These are phyloP conservation scores for Murraya koenigii DNA, from an alignment of 345 rosid genomes.

Conservation along the genomic window DNA sequence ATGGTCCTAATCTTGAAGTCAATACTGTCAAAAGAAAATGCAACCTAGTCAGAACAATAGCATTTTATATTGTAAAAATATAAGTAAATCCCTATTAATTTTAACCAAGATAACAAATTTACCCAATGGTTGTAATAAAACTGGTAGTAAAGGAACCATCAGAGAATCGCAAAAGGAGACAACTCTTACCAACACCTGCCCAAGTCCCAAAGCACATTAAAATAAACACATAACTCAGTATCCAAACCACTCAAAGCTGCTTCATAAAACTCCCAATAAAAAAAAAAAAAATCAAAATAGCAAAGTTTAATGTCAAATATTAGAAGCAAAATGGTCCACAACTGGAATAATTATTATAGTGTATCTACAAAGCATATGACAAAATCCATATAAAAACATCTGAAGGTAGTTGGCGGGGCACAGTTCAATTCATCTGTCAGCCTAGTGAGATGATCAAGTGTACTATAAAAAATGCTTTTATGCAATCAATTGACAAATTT, in stretches of 20 bases:
- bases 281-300: background rate
- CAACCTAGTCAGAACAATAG: slow-evolving; percentile 9
- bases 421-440: background rate
- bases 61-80: background rate
- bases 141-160: slow-evolving; percentile 97
- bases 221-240: background rate
- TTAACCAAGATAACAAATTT: slow-evolving; percentile 4
- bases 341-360: background rate
- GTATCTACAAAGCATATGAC: background rate
- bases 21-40: slow-evolving; percentile 47
- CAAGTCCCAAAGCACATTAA: background rate
- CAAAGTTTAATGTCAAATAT: background rate
- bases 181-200: slow-evolving; percentile 91
- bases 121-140: slow-evolving; percentile 98
- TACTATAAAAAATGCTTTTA: background rate
- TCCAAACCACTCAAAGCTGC: background rate
- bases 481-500: background rate
- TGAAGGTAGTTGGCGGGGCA: background rate
- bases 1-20: slow-evolving; percentile 97
- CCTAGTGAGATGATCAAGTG: background rate
- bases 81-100: background rate
- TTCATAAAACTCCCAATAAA: background rate
- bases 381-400: background rate
- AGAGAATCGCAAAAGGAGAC: slow-evolving; percentile 87
- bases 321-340: background rate